Conservation (phyloP, 345 rosid genomes). For the Corymbia maculata region DNA sequence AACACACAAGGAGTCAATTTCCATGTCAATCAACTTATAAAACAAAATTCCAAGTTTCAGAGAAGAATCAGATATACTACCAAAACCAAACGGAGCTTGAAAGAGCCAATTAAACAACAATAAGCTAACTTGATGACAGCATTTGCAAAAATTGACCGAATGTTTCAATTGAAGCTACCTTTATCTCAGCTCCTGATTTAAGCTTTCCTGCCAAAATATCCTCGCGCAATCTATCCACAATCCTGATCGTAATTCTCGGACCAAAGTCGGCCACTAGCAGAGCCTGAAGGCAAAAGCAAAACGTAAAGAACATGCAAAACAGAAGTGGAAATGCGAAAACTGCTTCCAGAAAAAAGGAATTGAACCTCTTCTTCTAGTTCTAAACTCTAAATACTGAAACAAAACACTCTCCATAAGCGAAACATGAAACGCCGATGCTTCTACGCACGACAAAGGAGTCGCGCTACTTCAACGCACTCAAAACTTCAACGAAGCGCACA, state of each 20-base stretch:
- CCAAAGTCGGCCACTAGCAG: conserved; percentile 91
- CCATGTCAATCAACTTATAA: neutral
- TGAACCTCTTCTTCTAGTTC: neutral
- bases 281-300: conserved; percentile 27
- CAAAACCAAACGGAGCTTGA: neutral
- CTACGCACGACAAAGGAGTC: neutral
- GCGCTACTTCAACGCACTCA: neutral
- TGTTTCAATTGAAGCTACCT: conserved; percentile 25
- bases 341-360: neutral
- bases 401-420: neutral
- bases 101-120: neutral
- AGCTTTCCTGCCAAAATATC: conserved; percentile 80
- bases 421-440: neutral
- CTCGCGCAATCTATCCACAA: conserved; percentile 77
- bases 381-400: neutral
- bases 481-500: neutral
- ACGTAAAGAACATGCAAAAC: neutral
- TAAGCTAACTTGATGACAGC: neutral
- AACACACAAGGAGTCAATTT: neutral
- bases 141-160: neutral
- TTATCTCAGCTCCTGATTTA: conserved; percentile 85
- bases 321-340: neutral
- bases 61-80: neutral
- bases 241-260: conserved; percentile 77
- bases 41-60: neutral